A percentile compares a stretch with the other conserved stretches of the same genome.
phyloP scores from a whole-genome alignment of 257 asterid species.

The Solanum virginianum region DNA sequence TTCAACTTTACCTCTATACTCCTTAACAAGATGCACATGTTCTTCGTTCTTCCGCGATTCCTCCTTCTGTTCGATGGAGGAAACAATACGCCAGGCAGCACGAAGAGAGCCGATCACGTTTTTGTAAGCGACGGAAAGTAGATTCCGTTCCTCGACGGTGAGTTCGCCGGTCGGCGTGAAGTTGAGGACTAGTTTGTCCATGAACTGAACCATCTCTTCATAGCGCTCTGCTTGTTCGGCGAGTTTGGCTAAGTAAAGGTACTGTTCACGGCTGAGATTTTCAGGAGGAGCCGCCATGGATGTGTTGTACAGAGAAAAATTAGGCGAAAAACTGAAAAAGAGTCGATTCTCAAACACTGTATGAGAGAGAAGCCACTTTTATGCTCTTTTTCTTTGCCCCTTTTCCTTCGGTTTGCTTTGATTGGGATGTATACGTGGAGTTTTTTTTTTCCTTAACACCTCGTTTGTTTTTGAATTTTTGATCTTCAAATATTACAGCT shows the following conservation, averaged over 20 bases:
- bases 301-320: neutral
- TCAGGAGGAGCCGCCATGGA: slow-evolving; percentile 19
- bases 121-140: slow-evolving; percentile 40
- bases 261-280: slow-evolving; percentile 30
- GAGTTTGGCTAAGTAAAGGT: slow-evolving; percentile 31
- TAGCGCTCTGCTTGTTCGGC: slow-evolving; percentile 44
- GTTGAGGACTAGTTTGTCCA: slow-evolving; percentile 31
- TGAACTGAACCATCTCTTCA: slow-evolving; percentile 41
- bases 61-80: slow-evolving; percentile 38
- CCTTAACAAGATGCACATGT: slow-evolving; percentile 28
- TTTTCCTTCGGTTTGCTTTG: neutral
- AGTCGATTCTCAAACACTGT: neutral
- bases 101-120: slow-evolving; percentile 44
- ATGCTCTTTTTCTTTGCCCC: neutral
- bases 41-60: slow-evolving; percentile 40
- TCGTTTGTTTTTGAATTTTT: too few species aligned
- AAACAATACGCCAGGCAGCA: slow-evolving; percentile 39
- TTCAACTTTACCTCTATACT: slow-evolving; percentile 34
- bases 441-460: too few species aligned
- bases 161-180: slow-evolving; percentile 27
- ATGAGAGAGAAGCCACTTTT: neutral
- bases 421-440: neutral
- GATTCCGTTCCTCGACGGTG: slow-evolving; percentile 38
- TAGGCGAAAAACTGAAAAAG: neutral
- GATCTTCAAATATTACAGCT: too few species aligned